Evolutionary conservation across 2,329 filamentous ascomycete genomes (phyloP), one percentile per base, ranked within the genome.

Genomic region (Fusarium torreyae): DNA sequence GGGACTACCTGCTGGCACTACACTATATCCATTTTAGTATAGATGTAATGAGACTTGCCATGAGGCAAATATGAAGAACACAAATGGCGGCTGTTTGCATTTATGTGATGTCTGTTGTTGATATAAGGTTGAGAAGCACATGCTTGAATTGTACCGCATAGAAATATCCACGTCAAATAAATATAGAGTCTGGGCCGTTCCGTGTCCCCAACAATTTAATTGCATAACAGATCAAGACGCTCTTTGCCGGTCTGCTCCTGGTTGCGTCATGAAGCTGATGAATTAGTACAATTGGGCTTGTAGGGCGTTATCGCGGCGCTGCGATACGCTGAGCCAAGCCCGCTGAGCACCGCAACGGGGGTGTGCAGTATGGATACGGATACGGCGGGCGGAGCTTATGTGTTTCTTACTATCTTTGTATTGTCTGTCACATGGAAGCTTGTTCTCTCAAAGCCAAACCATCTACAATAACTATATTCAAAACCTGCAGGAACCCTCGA

Each of bases 241-340:
- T 26, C 14, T 28, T 50, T 52, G 44, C 53, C 33, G 15, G 45
- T 34, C 57, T 60, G 67, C 44, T 70, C 70, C 57, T 60, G 67
- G 49, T 70, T 70, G 67, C 67, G 67, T 70, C 67, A 69, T 64
- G 67, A 68, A 36, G 15, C 57, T 10, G 39, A 63, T 63, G 52
- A 34, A 63, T 69, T 53, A 55, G 66, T 55, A 51, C 43, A n/a
- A 10, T 36, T 17, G 20, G 46, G 60, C 50, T 66, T 57, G 34
- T 44, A 69, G 45, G 67, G 67, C 67, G 67, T 70, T 70, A 70
- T 70, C 67, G 53, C 57, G 11, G 66, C 20, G 52, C 40, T 49
- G 38, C 66, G 57, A 70, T 70, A 70, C 67, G 67, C 63, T 70
- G 66, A 20, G 63, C 34, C 54, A 66, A 58, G 63, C 50, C 48